Percentiles rank a stretch among this genome's conserved stretches.
These are phyloP conservation scores for Debaryomyces psychrophilus DNA, from an alignment of 1,139 yeast genomes.

Conservation along the genomic window DNA sequence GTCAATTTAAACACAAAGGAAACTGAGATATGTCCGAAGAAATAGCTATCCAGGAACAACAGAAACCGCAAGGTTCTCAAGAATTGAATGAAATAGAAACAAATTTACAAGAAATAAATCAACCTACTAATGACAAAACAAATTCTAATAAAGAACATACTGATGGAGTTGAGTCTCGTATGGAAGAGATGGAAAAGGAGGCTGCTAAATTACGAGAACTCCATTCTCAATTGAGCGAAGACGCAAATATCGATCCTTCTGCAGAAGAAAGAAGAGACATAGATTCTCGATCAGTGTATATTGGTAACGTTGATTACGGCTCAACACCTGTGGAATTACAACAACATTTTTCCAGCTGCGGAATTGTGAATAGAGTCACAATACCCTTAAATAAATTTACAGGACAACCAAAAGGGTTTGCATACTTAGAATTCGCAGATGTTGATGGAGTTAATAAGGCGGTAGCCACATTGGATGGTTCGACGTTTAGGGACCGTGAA, in stretches of 20 bases:
- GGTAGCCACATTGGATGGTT: constrained; percentile 62
- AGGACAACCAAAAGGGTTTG: constrained; percentile 85
- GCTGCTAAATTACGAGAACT: constrained; percentile 32
- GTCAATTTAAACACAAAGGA: not conserved
- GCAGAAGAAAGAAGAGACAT: constrained; percentile 45
- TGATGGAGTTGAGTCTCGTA: constrained; percentile 14
- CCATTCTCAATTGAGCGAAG: constrained; percentile 25
- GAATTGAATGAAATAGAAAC: not conserved
- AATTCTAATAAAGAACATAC: constrained; percentile 19
- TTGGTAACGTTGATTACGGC: constrained; percentile 84
- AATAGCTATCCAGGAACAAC: constrained; percentile 21
- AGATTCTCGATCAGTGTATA: constrained; percentile 81
- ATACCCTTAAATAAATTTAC: constrained; percentile 70
- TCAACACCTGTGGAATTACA: constrained; percentile 82
- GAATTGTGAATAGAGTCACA: constrained; percentile 82
- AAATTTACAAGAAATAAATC: not conserved
- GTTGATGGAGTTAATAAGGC: constrained; percentile 66
- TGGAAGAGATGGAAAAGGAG: constrained; percentile 35
- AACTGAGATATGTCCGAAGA: constrained; percentile 23
- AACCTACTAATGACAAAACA: not conserved
- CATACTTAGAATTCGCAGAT: constrained; percentile 78
- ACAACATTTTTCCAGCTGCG: constrained; percentile 73
- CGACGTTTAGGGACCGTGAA: constrained; percentile 66
- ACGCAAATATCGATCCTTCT: constrained; percentile 17
- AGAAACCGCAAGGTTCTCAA: constrained; percentile 10